A percentile compares a stretch with the other conserved stretches of the same genome.
Conservation (phyloP, 2,329 filamentous ascomycete genomes). For the Fusarium veterinarium region DNA sequence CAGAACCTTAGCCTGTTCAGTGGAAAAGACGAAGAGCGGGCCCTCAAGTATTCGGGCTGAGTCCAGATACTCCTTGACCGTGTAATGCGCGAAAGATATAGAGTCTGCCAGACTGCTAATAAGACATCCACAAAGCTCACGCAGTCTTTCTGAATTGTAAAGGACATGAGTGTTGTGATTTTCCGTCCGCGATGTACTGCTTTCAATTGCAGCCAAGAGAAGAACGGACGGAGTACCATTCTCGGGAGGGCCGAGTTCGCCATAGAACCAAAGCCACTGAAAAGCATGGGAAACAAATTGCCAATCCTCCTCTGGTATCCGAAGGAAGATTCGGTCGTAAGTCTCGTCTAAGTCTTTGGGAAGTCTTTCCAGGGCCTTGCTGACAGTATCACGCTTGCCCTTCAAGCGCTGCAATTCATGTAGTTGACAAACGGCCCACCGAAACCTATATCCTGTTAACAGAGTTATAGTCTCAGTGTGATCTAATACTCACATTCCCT, state of each 20-base stretch:
- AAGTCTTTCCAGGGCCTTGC: rapidly evolving
- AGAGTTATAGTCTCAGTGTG: rapidly evolving
- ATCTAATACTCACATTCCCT: not conserved
- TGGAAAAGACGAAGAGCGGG: rapidly evolving
- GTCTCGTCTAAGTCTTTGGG: not conserved
- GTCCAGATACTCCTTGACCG: not conserved
- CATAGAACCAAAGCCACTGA: not conserved
- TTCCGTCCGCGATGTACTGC: rapidly evolving
- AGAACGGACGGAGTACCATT: rapidly evolving
- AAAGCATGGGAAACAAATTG: not conserved
- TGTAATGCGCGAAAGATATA: not conserved
- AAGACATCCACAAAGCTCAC: not conserved
- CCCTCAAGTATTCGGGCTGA: rapidly evolving
- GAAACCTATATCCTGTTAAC: not conserved
- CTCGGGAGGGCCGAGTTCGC: rapidly evolving
- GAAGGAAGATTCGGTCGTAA: rapidly evolving
- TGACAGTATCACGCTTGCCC: rapidly evolving
- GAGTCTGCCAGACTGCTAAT: rapidly evolving
- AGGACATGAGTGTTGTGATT: rapidly evolving
- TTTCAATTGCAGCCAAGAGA: rapidly evolving
- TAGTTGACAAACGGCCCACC: not conserved
- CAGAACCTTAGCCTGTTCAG: rapidly evolving
- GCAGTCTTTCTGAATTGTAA: not conserved
- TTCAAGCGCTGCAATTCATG: not conserved
- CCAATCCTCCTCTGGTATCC: rapidly evolving